Evolutionary conservation across 352 stramenopile genomes (phyloP).

Genomic region (Pythium myriotylum): DNA sequence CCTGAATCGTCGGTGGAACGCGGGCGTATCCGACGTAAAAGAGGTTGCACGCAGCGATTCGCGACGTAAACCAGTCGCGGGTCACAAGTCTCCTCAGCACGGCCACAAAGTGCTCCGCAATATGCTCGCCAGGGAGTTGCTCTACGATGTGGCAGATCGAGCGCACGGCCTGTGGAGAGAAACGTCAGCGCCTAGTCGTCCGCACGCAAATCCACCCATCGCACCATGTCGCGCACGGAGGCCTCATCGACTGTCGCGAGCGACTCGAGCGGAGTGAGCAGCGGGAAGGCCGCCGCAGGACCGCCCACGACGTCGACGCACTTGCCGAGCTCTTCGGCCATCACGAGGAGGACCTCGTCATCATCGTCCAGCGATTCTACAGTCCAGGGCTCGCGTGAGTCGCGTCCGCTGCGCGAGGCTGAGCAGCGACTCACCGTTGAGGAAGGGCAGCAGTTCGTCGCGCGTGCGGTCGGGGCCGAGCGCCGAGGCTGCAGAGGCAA

Average conservation of each 20-base stretch:
- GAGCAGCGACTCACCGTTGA: conserved; percentile 77
- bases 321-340: conserved; percentile 92
- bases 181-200: not conserved
- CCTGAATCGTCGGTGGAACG: conserved; percentile 62
- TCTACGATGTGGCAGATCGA: conserved; percentile 90
- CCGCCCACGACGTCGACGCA: conserved; percentile 93
- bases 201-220: not conserved
- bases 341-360: conserved; percentile 96
- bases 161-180: conserved; percentile 66
- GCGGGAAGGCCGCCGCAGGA: conserved; percentile 73
- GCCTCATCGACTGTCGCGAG: conserved; percentile 95
- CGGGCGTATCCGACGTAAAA: conserved; percentile 75
- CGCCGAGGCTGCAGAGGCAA: conserved; percentile 66
- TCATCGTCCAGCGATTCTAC: conserved; percentile 97
- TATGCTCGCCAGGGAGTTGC: conserved; percentile 82
- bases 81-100: conserved; percentile 93
- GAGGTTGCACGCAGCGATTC: conserved; percentile 83
- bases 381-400: conserved; percentile 10
- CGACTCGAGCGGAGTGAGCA: conserved; percentile 95
- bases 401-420: no score
- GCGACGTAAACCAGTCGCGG: conserved; percentile 94
- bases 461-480: conserved; percentile 89
- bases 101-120: conserved; percentile 91
- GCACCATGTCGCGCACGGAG: conserved; percentile 90
- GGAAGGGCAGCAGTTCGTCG: conserved; percentile 97